These are phyloP conservation scores for Ballota nigra DNA, from an alignment of 257 asterid genomes.

Conservation along the genomic window DNA sequence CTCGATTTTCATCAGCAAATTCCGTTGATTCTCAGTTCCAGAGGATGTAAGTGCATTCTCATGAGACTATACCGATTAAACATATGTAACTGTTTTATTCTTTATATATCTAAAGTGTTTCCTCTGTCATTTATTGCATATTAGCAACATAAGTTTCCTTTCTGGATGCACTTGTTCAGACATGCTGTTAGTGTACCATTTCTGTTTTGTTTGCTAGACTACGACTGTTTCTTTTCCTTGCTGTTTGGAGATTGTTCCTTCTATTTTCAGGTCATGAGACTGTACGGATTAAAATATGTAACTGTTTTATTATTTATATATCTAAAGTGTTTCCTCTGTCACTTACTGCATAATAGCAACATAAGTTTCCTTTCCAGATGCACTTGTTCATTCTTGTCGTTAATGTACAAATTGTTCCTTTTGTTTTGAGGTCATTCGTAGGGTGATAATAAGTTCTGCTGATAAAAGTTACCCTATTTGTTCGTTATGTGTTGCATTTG, in stretches of 20 bases:
- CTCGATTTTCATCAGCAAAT: conserved; percentile 50
- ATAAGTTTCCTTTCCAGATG: no score
- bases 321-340: no score
- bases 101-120: conserved; percentile 3
- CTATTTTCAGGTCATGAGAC: not conserved
- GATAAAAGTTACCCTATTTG: not conserved
- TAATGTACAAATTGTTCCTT: conserved; percentile 4
- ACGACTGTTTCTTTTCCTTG: conserved; percentile 1
- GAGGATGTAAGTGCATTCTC: conserved; percentile 57
- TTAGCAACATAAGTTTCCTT: conserved; percentile 9
- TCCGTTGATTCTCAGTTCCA: conserved; percentile 61
- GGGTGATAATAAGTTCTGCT: not conserved
- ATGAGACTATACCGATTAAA: not conserved
- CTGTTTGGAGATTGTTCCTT: conserved; percentile 3
- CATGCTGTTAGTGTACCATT: not conserved
- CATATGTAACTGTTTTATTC: not conserved
- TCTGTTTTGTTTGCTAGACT: conserved; percentile 3
- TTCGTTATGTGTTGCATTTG: conserved; percentile 1
- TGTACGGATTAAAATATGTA: no score
- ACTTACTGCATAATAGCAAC: no score
- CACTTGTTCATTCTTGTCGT: no score
- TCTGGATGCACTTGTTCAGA: not conserved
- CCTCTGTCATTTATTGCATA: not conserved
- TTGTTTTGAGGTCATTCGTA: not conserved
- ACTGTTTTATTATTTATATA: no score